Evolutionary conservation across 192 early-diverging fungal genomes (phyloP), one percentile per base, ranked within the genome.

Genomic region (Coemansia sp.): DNA sequence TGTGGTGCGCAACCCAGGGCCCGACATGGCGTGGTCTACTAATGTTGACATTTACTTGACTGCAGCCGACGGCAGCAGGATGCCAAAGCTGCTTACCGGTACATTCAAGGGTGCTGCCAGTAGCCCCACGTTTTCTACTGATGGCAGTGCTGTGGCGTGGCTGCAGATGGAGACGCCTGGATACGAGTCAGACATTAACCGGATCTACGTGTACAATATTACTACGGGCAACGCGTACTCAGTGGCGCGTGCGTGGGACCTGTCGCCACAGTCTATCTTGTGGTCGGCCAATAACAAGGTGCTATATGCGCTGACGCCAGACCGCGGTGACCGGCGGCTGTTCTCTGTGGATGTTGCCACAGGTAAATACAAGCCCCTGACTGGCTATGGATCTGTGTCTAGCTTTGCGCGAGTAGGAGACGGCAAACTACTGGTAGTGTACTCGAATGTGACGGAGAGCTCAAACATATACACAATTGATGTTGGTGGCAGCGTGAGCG

Each of bases 151-250:
- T 5, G 62, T 93, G 35, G 85, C 88, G 9, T 93, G 88, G 73
- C 67, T 92, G 31, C 87, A 93, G 71, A 91, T 90, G 88, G 73
- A 82, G 56, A 83, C 72, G 21, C 88, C 87, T 8, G 78, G 86
- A 21, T 89, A 91, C 69, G 90, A 93, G 71, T 81, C 92, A 2
- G 82, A 73, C 38, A 86, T 86, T n/a, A 81, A 87, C 58, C 74
- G 84, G 9, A 83, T 92, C 20, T 71, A 87, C 34, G 36, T 89
- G 42, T 73, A 88, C 63, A 69, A 82, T 46, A 82, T 77, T 7
- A 42, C 59, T 2, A 84, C 86, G 2, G 66, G 78, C 28, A 56
- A 79, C 55, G 75, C 74, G 0, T 55, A 51, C 3, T 62, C 79
- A 3, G 48, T 90, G 39, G 82, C 84, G 21, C 60, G 79, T 9